phyloP scores from a whole-genome alignment of 371 early-diverging fungal species.

The Fennellomyces sp. region DNA sequence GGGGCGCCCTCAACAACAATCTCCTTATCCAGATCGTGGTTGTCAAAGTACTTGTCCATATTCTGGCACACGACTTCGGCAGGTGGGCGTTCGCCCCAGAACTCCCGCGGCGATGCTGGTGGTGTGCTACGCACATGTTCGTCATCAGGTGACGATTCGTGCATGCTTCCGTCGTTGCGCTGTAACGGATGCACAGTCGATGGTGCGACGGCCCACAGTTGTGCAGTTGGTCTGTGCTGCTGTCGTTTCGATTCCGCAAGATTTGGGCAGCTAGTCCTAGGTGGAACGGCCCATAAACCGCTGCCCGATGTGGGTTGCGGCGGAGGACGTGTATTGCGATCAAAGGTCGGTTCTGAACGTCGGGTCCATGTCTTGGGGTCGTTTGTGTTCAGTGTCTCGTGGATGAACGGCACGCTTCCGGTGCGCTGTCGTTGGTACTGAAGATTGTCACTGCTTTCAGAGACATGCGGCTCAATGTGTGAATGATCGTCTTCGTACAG shows the following conservation, averaged over 20 bases:
- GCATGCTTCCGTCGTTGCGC: not conserved
- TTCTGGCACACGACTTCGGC: constrained; percentile 74
- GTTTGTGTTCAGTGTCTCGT: not conserved
- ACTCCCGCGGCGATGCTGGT: constrained; percentile 15
- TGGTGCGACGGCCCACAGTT: constrained; percentile 27
- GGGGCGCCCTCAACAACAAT: constrained; percentile 36
- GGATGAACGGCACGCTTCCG: constrained; percentile 10
- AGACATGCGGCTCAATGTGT: constrained; percentile 12
- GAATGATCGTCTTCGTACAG: constrained; percentile 10
- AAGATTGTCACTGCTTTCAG: not conserved
- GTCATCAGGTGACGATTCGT: not conserved
- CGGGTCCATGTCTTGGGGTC: constrained; percentile 4
- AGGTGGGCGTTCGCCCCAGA: constrained; percentile 78
- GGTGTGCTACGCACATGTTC: not conserved
- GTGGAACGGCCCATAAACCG: constrained; percentile 36
- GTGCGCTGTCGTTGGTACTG: constrained; percentile 12
- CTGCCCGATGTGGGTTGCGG: not conserved
- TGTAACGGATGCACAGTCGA: constrained; percentile 1
- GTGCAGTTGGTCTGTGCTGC: constrained; percentile 9
- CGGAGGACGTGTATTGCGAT: not conserved
- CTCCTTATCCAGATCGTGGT: constrained; percentile 77
- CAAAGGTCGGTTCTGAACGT: constrained; percentile 6
- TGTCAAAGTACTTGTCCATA: constrained; percentile 77
- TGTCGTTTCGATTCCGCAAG: not conserved
- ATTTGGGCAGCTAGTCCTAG: constrained; percentile 13